Conservation (phyloP, 495 filamentous ascomycete genomes). For the Cercophora sp. region DNA sequence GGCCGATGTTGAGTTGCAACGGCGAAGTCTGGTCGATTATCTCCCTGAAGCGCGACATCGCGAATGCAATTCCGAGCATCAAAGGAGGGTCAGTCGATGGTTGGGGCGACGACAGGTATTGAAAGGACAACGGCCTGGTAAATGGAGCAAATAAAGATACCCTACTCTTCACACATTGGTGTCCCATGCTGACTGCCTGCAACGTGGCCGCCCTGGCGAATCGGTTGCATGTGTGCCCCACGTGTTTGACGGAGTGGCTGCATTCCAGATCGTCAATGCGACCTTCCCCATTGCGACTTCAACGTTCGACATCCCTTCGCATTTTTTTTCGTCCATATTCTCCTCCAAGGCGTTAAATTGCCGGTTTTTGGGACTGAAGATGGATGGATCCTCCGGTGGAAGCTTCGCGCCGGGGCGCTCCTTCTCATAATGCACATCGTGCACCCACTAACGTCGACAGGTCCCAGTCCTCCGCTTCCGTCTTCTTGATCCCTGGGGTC, state of each 20-base stretch:
- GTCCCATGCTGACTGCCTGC: too few species aligned
- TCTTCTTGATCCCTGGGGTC: not conserved
- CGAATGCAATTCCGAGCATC: too few species aligned
- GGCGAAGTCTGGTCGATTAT: constrained; percentile 3
- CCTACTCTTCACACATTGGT: too few species aligned
- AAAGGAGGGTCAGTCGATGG: too few species aligned
- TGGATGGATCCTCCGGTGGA: not conserved
- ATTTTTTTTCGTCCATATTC: not conserved
- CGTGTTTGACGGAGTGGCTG: constrained; percentile 4
- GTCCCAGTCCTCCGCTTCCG: too few species aligned
- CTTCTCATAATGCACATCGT: not conserved
- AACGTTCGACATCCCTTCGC: not conserved
- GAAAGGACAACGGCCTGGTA: not conserved
- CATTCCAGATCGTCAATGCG: not conserved
- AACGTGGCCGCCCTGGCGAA: not conserved
- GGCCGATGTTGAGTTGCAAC: constrained; percentile 30
- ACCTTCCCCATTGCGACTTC: not conserved
- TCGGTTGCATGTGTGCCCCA: constrained; percentile 14
- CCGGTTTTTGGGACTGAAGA: too few species aligned
- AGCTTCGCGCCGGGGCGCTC: not conserved
- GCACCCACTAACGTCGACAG: too few species aligned
- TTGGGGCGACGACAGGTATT: not conserved
- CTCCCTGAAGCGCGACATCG: too few species aligned
- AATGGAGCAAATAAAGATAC: too few species aligned
- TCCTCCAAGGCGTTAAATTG: not conserved